Evolutionary conservation across 1,284 basidiomycete species (phyloP), one percentile per base, ranked within the genome.

Genomic region (Ustilago hordei): DNA sequence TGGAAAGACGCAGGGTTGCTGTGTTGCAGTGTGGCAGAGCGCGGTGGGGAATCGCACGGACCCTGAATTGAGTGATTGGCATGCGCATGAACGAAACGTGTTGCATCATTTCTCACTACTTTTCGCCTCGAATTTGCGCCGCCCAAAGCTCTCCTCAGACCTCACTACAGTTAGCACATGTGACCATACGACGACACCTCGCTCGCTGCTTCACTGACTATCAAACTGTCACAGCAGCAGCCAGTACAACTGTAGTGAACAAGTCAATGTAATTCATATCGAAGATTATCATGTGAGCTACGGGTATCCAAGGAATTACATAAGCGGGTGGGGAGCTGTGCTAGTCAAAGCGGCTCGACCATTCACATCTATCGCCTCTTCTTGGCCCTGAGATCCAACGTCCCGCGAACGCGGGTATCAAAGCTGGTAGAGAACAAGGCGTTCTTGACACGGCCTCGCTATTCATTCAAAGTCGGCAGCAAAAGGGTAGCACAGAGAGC

Each of bases 361-460:
- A 66, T 23, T 52, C 43, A 45, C 17, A 45, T 45, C 43, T 45
- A 45, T 45, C 43, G 69, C 43, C 62, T 67, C 23, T 66, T 57
- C 63, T 75, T 75, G 52, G 76, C 76, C 32, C 76, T 55, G 15
- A 78, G 67, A 34, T 74, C 76, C 2, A 78, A 56, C 67, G 68
- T 55, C 48, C 76, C 35, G 11, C 73, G 68, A 12, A 78, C 54
- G n/a, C 76, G 62, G 1, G 76, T 78, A 31, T 71, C 53, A 41
- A 78, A 28, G 47, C 63, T 65, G 8, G 68, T 77, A 1, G 71
- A 79, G 39, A 69, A 64, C 15, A 79, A 47, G 15, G 78, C 78
- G 31, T 79, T 70, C 19, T 64, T 66, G 48, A 79, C 58, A 54
- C 71, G 78, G 4, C 75, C 78, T 56, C 60, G 66, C 75, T 78